Base-by-base conservation (phyloP, 495 filamentous ascomycete species). In the Trypethelium eluteriae region DNA sequence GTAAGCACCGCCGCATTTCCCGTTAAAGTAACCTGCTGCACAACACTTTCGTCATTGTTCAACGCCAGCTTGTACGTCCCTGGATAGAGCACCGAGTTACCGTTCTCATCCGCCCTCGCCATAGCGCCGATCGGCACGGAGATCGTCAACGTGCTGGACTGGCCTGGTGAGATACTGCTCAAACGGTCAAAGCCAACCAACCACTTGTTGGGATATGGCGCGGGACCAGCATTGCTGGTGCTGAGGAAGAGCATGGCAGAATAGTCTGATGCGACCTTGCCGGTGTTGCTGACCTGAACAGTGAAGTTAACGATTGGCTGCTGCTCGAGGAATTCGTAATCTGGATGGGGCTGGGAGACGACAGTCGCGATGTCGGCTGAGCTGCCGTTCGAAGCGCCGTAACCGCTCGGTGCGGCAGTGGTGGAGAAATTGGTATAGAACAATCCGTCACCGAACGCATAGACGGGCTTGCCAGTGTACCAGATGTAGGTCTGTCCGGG, bases 11-110 rank as follows among this genome's bases (percentile, higher is more conserved):
- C 70, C 62, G 74, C 68, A 10, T 79, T 68, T 1, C 82, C 83
- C 6, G 70, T 76, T 67, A 86, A 70, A 61, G 71, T 74, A 62
- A 85, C 83, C 18, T 68, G 75, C 38, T 71, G 66, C 39, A 66
- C 74, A 35, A 72, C 74, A 53, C 76, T 70, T 3, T 74, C 77
- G 72, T 69, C 64, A 36, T 66, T 74, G 57, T 91, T 87, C 62
- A 91, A 67, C 38, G 80, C 73, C 67, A 91, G 36, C 25, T 77
- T 79, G 71, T 91, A 90, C 0, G 74, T 78, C 2, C 88, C 88
- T 0, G 88, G 88, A 70, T 88, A 90, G 44, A 91, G 64, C 32
- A 88, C 76, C 34, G 78, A 79, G 70, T 88, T 83, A 1, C 88
- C 88, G 3, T 67, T 70, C 39, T 79, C 80, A 68, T 89, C 83